phyloP scores from a whole-genome alignment of 169 alveolate species.

The Plasmodium reichenowi region DNA sequence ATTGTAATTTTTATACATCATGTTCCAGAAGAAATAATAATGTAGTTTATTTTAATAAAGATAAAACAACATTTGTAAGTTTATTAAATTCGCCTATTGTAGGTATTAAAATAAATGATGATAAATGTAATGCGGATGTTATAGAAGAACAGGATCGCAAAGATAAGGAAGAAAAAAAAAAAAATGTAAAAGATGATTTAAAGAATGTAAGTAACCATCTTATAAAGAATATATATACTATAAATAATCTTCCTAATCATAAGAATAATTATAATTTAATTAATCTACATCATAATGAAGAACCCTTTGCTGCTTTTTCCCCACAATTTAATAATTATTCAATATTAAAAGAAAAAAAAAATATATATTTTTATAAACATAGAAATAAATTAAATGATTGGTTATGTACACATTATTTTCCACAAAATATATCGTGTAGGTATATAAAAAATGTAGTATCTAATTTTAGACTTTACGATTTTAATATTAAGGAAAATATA shows the following conservation, averaged over 20 bases:
- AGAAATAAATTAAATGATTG: conserved; percentile 7
- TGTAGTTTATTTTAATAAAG: not conserved
- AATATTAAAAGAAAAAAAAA: not conserved
- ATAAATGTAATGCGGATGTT: not conserved
- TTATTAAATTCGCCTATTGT: conserved; percentile 55
- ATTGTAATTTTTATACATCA: too few species aligned
- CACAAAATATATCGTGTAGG: conserved; percentile 1
- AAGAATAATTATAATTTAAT: too few species aligned
- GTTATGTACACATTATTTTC: conserved; percentile 47
- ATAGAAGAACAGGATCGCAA: too few species aligned
- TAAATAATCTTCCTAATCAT: too few species aligned
- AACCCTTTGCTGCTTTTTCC: too few species aligned
- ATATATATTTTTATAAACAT: not conserved
- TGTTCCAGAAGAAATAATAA: too few species aligned
- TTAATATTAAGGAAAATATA: conserved; percentile 50
- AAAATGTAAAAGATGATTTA: too few species aligned
- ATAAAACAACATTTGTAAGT: conserved; percentile 6
- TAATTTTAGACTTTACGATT: conserved; percentile 18
- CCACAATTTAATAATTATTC: not conserved
- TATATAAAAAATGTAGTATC: conserved; percentile 25
- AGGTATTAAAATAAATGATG: conserved; percentile 25
- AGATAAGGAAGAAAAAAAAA: not conserved
- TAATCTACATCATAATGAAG: too few species aligned
- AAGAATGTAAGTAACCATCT: too few species aligned
- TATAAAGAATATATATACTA: too few species aligned